phyloP scores from a whole-genome alignment of 345 rosid genomes.

The Gossypium australe region DNA sequence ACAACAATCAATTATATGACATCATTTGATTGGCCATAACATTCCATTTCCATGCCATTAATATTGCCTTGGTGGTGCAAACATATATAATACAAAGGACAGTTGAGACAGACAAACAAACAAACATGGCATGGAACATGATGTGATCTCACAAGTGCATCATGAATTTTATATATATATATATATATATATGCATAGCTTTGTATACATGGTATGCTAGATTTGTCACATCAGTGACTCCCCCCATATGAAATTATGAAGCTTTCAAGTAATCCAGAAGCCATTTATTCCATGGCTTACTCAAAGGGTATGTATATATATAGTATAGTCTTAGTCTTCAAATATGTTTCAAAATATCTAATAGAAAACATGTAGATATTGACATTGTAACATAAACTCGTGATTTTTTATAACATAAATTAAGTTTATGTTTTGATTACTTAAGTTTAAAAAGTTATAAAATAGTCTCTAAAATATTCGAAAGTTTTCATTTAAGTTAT shows the following conservation, averaged over 20 bases:
- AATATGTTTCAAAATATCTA: too few species aligned
- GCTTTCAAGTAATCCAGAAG: not conserved
- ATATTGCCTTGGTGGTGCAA: not conserved
- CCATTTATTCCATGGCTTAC: not conserved
- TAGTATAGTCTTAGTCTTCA: not conserved
- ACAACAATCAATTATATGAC: not conserved
- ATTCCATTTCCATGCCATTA: not conserved
- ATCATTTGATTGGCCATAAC: not conserved
- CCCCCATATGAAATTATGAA: not conserved
- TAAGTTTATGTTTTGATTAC: too few species aligned
- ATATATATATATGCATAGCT: not conserved
- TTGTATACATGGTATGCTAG: not conserved
- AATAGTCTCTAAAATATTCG: too few species aligned
- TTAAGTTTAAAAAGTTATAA: too few species aligned
- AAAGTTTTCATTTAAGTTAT: too few species aligned
- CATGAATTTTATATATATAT: not conserved
- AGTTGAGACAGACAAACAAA: not conserved
- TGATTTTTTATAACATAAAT: too few species aligned
- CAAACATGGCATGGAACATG: slow-evolving; percentile 2
- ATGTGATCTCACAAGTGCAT: not conserved
- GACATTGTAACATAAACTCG: too few species aligned
- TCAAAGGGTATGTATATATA: not conserved
- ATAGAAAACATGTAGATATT: too few species aligned
- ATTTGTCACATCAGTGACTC: not conserved
- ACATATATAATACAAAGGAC: not conserved